These are phyloP conservation scores for Sordaria brevicollis DNA, from an alignment of 495 filamentous ascomycete species.

Conservation along the genomic window DNA sequence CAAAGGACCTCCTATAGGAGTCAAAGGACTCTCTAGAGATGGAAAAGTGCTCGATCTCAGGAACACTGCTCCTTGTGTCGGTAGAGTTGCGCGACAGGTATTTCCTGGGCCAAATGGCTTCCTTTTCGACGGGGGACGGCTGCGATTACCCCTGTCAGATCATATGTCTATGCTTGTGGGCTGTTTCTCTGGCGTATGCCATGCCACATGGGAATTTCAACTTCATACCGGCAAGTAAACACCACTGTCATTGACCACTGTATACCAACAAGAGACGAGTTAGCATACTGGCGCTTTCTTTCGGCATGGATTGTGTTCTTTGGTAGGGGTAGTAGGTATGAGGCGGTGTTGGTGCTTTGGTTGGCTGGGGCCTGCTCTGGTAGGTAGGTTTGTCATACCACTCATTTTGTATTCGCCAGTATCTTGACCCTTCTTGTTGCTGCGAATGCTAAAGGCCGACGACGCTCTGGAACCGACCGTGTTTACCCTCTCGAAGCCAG, in stretches of 20 bases:
- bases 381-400: constrained; percentile 50
- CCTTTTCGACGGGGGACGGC: constrained; percentile 87
- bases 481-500: constrained; percentile 44
- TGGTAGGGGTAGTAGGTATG: neutral
- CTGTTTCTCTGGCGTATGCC: neutral
- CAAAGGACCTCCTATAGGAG: constrained; percentile 93
- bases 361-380: neutral
- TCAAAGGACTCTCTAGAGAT: constrained; percentile 98
- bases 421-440: constrained; percentile 41
- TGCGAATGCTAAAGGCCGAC: constrained; percentile 52
- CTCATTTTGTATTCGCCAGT: constrained; percentile 74
- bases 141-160: constrained; percentile 22
- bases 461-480: constrained; percentile 45
- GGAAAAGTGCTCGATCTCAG: constrained; percentile 85
- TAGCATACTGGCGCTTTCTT: neutral
- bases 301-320: neutral
- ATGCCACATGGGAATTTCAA: neutral
- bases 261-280: neutral
- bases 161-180: constrained; percentile 7
- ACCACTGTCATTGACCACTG: constrained; percentile 94
- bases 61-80: constrained; percentile 55
- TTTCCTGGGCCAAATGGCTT: constrained; percentile 70
- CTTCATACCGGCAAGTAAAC: constrained; percentile 84
- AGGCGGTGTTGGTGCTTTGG: neutral
- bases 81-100: constrained; percentile 59